Evolutionary conservation across 2,329 filamentous ascomycete species (phyloP), one percentile per base, ranked within the genome.

Genomic region (Sporothrix variecibatus): DNA sequence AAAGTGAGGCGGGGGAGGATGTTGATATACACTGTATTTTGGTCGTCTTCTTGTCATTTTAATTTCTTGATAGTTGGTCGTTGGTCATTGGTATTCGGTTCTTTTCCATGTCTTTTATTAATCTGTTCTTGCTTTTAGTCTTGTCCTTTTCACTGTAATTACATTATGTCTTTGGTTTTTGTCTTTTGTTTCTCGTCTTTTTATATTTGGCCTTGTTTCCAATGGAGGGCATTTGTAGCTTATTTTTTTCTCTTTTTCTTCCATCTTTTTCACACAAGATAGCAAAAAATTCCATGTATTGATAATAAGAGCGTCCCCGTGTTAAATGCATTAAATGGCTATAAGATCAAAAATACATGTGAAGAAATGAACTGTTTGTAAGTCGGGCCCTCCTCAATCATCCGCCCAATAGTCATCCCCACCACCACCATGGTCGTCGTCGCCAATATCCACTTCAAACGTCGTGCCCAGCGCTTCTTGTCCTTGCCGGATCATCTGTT

Each of bases 401-500:
- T 77, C 76, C 40, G 74, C 72, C 77, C 77, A 78, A 2, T 51
- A 65, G 2, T 46, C 72, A 26, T 72, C 75, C 1, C 83, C 74
- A 4, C 72, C 64, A 11, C 40, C 56, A 3, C 31, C 74, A 6
- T 74, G 73, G 4, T 78, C 78, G 28, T 85, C 84, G 60, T 83
- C 73, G n/a, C 73, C 72, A 0, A 40, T 73, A 53, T 89, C 87
- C 60, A 94, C 86, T 79, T 93, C 90, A 69, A 93, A 85, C 56
- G 85, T 92, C 26, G 92, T 93, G 1, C 92, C 95, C 23, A 99
- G 83, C 1, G 96, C 96, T 81, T 96, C 92, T 78, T 92, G 92
- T 0, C 95, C 96, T 82, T 98, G 92, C 1, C 91, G 87, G 72
- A 99, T 97, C 92, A 99, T 94, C 46, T 91, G 92, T 79, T 93